Conservation (phyloP, 2,329 filamentous ascomycete genomes). For the Cordyceps fumosorosea region DNA sequence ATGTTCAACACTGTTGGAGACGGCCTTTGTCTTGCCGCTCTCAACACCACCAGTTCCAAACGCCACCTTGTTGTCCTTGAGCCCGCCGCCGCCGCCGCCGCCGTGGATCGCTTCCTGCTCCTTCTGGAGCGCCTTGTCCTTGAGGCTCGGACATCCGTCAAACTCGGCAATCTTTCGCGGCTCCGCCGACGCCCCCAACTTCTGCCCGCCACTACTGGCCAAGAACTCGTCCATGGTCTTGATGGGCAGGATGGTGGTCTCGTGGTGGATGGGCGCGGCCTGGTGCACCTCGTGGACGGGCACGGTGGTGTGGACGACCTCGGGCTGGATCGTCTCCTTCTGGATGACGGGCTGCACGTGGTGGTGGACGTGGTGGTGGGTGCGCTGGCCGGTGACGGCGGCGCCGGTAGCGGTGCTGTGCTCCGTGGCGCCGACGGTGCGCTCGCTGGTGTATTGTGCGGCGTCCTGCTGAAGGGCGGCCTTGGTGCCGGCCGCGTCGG, state of each 20-base stretch:
- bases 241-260: constrained; percentile 54
- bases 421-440: constrained; percentile 24
- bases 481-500: constrained; percentile 42
- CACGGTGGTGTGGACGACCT: constrained; percentile 63
- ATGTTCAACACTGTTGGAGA: background rate
- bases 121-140: constrained; percentile 9
- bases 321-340: constrained; percentile 61
- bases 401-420: constrained; percentile 22
- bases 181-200: constrained; percentile 43
- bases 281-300: constrained; percentile 69
- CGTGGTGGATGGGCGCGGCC: constrained; percentile 59
- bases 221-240: constrained; percentile 60
- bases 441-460: constrained; percentile 24
- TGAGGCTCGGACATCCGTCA: constrained; percentile 49
- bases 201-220: constrained; percentile 33
- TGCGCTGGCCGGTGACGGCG: constrained; percentile 23
- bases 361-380: constrained; percentile 51
- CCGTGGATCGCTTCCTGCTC: constrained; percentile 6
- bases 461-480: constrained; percentile 45
- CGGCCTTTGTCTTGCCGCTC: background rate
- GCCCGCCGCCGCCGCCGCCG: background rate
- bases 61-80: background rate
- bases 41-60: background rate
- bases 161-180: constrained; percentile 51
- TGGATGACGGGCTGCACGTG: constrained; percentile 65